Base-by-base conservation (phyloP, 306 rosid genomes). In the Pachyrhizus erosus region DNA sequence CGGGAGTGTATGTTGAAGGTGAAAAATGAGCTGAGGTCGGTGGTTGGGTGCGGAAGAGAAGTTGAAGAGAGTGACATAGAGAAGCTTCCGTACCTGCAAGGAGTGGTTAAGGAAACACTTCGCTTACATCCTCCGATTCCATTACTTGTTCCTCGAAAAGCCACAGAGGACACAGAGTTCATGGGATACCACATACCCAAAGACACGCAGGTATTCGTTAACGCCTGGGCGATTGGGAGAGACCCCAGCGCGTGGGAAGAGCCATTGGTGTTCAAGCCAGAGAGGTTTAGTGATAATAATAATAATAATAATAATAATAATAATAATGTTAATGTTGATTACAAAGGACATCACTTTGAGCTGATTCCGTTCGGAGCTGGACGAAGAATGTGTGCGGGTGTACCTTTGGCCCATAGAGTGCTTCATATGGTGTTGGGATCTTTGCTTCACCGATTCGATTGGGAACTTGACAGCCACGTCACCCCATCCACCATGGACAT, bases 151-250 rank as follows among this genome's bases (percentile, higher is more conserved):
- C 94, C 94, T 8, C 80, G 94, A 23, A 84, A 52, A 15, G 87
- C 91, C 0, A 52, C 27, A 6, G 9, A 76, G 6, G 89, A 87
- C 49, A 86, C 91, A 7, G 1, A 77, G 0, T 89, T 89, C 68
- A 86, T 84, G 89, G 88, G 89, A 4, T 87, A 84, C 79, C 3
- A 54, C 8, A 42, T 88, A 24, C 95, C 95, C 17, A 83, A 83
- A 76, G 80, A 84, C 62, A 91, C 92, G 1, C 91, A 86, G 65
- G 91, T 88, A 0, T 87, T 89, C 18, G 91, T 89, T 58, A 87
- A 89, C 39, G 78, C 87, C 0, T 89, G 90, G 90, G 94, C 94
- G 4, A 91, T 91, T 9, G 94, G 94, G 2, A 87, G 91, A 86
- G 92, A 91, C 79, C 83, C 92, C 0, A 79, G 78, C 43, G 89